Percentiles rank a stretch among this genome's conserved stretches.
These are phyloP conservation scores for Tephrocybe rancida DNA, from an alignment of 768 basidiomycete species.

Conservation along the genomic window DNA sequence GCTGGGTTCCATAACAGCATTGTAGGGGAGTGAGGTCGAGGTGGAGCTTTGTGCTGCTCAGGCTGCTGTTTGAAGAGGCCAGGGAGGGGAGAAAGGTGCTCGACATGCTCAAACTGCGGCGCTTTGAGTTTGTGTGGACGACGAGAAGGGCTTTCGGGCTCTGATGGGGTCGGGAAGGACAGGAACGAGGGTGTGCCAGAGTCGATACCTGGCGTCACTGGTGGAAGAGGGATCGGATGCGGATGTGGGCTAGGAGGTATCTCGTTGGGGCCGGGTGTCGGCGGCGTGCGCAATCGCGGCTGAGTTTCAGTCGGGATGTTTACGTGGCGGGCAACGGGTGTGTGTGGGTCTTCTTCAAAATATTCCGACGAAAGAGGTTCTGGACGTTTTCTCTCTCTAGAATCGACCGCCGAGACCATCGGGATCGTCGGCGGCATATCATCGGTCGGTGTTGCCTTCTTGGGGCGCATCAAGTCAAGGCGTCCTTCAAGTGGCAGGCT, in stretches of 20 bases:
- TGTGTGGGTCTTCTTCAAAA: conserved; percentile 33
- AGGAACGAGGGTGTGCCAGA: conserved; percentile 11
- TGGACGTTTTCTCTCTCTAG: conserved; percentile 5
- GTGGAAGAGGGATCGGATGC: conserved; percentile 52
- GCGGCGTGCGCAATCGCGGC: conserved; percentile 50
- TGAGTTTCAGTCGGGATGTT: conserved; percentile 33
- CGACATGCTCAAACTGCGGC: conserved; percentile 20
- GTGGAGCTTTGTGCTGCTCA: conserved; percentile 27
- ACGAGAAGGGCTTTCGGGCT: conserved; percentile 13
- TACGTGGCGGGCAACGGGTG: conserved; percentile 36
- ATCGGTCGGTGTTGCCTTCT: conserved; percentile 13
- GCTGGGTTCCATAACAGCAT: conserved; percentile 82
- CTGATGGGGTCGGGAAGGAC: conserved; percentile 13
- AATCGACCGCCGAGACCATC: conserved; percentile 8
- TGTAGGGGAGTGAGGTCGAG: conserved; percentile 59
- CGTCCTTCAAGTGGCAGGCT: conserved; percentile 87
- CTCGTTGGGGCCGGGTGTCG: conserved; percentile 65
- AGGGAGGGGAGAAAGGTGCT: conserved; percentile 17
- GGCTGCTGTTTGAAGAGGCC: conserved; percentile 21
- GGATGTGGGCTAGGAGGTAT: conserved; percentile 62
- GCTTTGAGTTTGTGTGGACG: conserved; percentile 12
- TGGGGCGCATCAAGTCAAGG: conserved; percentile 81
- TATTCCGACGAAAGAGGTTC: conserved; percentile 11
- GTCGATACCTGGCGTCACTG: conserved; percentile 36
- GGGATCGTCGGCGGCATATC: background rate